phyloP scores from a whole-genome alignment of 441 rosid species.

The Euphorbia celastroides region DNA sequence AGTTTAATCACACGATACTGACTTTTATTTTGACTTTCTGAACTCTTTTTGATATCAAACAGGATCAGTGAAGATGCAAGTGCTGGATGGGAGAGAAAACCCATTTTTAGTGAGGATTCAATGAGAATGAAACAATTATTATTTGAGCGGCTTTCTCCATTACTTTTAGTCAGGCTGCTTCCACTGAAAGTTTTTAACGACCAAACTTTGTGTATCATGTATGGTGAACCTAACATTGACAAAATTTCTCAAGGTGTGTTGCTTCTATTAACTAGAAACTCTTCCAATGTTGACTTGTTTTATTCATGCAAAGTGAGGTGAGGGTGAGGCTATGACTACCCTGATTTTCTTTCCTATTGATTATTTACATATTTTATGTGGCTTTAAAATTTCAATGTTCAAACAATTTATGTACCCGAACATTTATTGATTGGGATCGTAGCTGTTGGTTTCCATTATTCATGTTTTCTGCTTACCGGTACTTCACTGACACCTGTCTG shows the following conservation, averaged over 20 bases:
- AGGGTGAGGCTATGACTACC: neutral
- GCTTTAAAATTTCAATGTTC: neutral
- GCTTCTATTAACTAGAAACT: slow-evolving; percentile 13
- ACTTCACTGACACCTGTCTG: slow-evolving; percentile 1
- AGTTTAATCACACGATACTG: neutral
- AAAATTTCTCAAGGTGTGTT: slow-evolving; percentile 40
- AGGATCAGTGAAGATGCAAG: slow-evolving; percentile 38
- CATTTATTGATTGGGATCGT: slow-evolving; percentile 1
- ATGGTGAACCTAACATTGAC: slow-evolving; percentile 47
- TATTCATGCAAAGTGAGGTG: neutral
- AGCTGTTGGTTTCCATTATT: neutral
- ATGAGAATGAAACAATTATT: slow-evolving; percentile 42
- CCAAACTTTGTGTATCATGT: slow-evolving; percentile 44
- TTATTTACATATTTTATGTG: neutral
- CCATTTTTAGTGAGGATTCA: slow-evolving; percentile 30
- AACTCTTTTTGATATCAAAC: slow-evolving; percentile 13
- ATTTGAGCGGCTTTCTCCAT: slow-evolving; percentile 81
- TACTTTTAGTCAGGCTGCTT: slow-evolving; percentile 78
- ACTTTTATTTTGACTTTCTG: neutral
- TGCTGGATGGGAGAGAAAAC: slow-evolving; percentile 31
- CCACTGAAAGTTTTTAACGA: slow-evolving; percentile 75
- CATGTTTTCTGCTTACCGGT: neutral
- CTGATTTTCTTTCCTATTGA: neutral
- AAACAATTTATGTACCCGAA: too few species aligned
- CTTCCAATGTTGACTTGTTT: slow-evolving; percentile 10